Base-by-base conservation (phyloP, 208 protist species). In the Blechomonas ayalai region DNA sequence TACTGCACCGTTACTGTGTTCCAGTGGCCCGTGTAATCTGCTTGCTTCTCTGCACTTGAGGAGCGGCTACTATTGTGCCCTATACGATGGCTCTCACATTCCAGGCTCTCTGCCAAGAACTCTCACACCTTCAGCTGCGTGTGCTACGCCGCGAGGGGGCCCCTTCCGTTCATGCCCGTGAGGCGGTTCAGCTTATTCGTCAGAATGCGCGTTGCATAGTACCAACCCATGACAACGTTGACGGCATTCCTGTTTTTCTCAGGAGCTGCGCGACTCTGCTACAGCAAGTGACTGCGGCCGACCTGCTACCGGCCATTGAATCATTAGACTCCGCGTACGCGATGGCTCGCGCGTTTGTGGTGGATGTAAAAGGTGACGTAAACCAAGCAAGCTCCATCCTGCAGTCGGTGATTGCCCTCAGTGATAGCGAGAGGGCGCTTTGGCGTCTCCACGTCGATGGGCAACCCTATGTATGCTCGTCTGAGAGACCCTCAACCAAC, bases 121-220 rank as follows among this genome's bases (percentile, higher is more conserved):
- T 94, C 45, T 52, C 67, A 5, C 60, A 59, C n/a, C 50, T 94
- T 6, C 85, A 94, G 40, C 43, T 94, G 26, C 61, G 66, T 22
- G 39, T 90, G 45, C 65, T 94, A 31, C 75, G 67, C 15, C 77
- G 85, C 13, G 55, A 79, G 9, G 79, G 63, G n/a, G 49, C 61
- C 20, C 77, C 64, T 0, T 0, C 24, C 8, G 28, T 37, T 10
- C 28, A 88, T 16, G 49, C 59, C 4, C 28, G 35, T 16, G 66
- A 89, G 34, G 81, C 72, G 0, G 43, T 84, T 18, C 58, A 65
- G 41, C 53, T 75, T 12, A 52, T 94, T 38, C 64, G 56, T 2
- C 40, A 54, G 3, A 67, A 69, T 32, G 44, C 45, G 16, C 49
- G 44, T 15, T 27, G 9, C 26, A 32, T 82, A 2, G 42, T 48